Evolutionary conservation across 1,284 basidiomycete species (phyloP), one percentile per base, ranked within the genome.

Genomic region (Marasmius fiardii): DNA sequence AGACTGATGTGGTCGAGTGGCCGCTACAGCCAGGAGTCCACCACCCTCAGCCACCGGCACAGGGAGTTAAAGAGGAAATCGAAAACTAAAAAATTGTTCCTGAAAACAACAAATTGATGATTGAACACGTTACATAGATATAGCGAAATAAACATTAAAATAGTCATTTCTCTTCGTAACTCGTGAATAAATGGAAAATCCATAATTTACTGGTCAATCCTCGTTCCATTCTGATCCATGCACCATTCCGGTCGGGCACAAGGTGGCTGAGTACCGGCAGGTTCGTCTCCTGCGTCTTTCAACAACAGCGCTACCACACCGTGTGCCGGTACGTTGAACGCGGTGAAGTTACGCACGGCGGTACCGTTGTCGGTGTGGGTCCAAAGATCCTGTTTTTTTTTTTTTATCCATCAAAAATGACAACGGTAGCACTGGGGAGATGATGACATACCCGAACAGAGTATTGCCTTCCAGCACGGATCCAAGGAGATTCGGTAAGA

Each of bases 401-500:
- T 12, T 14, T n/a, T 24, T 18, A n/a, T 24, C 18, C 5, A 44
- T 44, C 26, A 33, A 28, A n/a, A n/a, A n/a, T n/a, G n/a, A 18
- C 20, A 44, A 2, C 16, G 18, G 34, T 26, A 31, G 28, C 1
- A 5, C 21, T 24, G 21, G 8, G 28, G 14, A 52, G 37, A 39
- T 16, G 3, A 18, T 45, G 23, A 69, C 76, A 52, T 67, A 85
- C 83, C 53, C 81, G 73, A 52, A 86, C 80, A 21, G 75, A 64
- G 60, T 86, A 85, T 63, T 82, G 75, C 41, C 79, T 72, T 14
- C 83, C 83, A 0, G 82, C 82, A 20, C 81, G 76, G 55, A 86
- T 78, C 80, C 81, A 85, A 0, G 83, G 83, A 2, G 83, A 84
- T 59, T 86, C 82, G 2, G 82, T 83, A 49, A 86, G 64, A 56